Conservation (phyloP, 2,329 filamentous ascomycete genomes). For the Acarospora socialis region DNA sequence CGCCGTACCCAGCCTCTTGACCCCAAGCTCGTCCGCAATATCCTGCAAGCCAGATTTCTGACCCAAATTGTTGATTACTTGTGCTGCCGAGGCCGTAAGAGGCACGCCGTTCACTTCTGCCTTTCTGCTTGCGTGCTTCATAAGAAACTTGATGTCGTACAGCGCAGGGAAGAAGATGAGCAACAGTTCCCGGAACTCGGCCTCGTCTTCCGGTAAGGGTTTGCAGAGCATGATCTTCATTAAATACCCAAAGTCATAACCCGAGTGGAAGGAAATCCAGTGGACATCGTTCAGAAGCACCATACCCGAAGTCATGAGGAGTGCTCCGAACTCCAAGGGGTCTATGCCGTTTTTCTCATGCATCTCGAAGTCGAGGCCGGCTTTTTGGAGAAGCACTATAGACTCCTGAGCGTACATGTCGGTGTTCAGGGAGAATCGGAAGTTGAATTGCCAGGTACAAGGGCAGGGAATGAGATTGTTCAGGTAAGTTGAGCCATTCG, state of each 20-base stretch:
- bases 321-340: conserved; percentile 70
- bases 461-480: conserved; percentile 48
- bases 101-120: conserved; percentile 51
- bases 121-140: conserved; percentile 70
- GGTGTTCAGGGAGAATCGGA: conserved; percentile 82
- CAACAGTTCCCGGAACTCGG: conserved; percentile 76
- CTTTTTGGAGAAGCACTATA: conserved; percentile 77
- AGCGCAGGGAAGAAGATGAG: conserved; percentile 86
- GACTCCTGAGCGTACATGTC: conserved; percentile 98
- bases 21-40: conserved; percentile 82
- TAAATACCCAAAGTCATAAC: conserved; percentile 95
- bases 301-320: conserved; percentile 83
- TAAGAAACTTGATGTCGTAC: conserved; percentile 93
- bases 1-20: conserved; percentile 72
- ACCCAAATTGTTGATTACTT: conserved; percentile 72
- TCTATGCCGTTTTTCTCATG: conserved; percentile 85
- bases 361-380: conserved; percentile 80
- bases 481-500: conserved; percentile 26
- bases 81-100: conserved; percentile 48
- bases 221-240: conserved; percentile 83
- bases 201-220: conserved; percentile 74
- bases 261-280: conserved; percentile 96
- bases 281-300: conserved; percentile 76
- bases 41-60: conserved; percentile 86
- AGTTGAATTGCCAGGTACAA: conserved; percentile 98